These are phyloP conservation scores for Ceratocystis alfenasii DNA, from an alignment of 2,329 filamentous ascomycete genomes.

Conservation along the genomic window DNA sequence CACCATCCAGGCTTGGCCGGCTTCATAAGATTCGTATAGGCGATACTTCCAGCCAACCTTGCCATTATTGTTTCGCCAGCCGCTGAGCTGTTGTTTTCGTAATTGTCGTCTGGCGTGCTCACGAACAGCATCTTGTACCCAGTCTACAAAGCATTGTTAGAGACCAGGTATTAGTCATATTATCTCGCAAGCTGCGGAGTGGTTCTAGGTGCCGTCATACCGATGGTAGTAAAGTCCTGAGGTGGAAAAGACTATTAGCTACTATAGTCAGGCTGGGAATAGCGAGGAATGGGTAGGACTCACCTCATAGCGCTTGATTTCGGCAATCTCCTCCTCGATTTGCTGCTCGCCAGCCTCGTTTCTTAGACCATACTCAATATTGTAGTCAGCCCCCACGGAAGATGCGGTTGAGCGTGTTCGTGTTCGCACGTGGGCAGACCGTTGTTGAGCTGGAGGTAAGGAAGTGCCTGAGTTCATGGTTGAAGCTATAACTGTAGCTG, in stretches of 20 bases:
- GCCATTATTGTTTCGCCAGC: constrained; percentile 49
- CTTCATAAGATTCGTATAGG: constrained; percentile 79
- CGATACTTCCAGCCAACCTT: constrained; percentile 66
- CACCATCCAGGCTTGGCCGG: constrained; percentile 95
- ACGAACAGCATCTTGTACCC: constrained; percentile 92
- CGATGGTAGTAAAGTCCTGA: constrained; percentile 86
- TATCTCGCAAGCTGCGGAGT: background rate
- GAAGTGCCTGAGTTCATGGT: constrained; percentile 17
- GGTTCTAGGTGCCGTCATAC: constrained; percentile 32
- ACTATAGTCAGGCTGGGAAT: background rate
- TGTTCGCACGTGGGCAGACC: constrained; percentile 12
- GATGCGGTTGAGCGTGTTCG: constrained; percentile 13
- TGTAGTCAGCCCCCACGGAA: background rate
- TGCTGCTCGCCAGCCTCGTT: constrained; percentile 41
- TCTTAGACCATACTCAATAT: constrained; percentile 29
- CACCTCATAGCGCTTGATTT: constrained; percentile 93
- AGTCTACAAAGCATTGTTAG: constrained; percentile 44
- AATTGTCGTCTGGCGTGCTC: constrained; percentile 74
- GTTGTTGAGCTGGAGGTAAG: constrained; percentile 10
- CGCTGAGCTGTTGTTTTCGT: constrained; percentile 57
- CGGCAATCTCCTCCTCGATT: constrained; percentile 87
- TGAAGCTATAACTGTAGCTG: constrained; percentile 4
- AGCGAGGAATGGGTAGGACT: background rate
- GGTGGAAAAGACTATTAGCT: background rate
- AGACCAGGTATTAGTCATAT: background rate